Evolutionary conservation across 2,329 filamentous ascomycete species (phyloP).

Genomic region (Peltaster fructicola): DNA sequence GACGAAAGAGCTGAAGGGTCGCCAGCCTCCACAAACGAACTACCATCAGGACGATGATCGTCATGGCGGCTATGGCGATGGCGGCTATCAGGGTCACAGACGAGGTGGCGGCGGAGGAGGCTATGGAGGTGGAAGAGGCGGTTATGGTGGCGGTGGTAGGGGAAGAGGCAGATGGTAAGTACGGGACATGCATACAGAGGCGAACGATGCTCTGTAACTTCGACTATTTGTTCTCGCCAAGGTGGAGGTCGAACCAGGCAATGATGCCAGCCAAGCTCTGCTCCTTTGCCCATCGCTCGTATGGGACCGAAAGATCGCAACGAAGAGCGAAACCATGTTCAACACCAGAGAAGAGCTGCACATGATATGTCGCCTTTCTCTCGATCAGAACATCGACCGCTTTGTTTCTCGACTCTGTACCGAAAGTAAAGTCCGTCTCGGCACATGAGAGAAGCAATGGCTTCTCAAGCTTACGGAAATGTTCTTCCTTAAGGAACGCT

Average conservation of each 20-base stretch:
- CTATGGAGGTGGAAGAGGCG: slow-evolving; percentile 23
- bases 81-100: slow-evolving; percentile 13
- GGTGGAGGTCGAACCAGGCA: too few species aligned
- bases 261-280: slow-evolving; percentile 15
- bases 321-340: slow-evolving; percentile 20
- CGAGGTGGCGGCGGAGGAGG: slow-evolving; percentile 22
- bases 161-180: too few species aligned
- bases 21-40: slow-evolving; percentile 41
- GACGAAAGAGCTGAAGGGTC: slow-evolving; percentile 66
- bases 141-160: slow-evolving; percentile 7
- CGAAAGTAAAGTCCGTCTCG: slow-evolving; percentile 29
- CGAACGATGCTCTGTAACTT: too few species aligned
- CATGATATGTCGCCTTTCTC: slow-evolving; percentile 19
- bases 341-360: slow-evolving; percentile 19
- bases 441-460: slow-evolving; percentile 31
- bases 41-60: slow-evolving; percentile 21
- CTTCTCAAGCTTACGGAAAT: slow-evolving; percentile 25
- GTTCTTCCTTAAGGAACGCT: slow-evolving; percentile 30
- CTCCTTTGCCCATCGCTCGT: slow-evolving; percentile 21
- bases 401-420: slow-evolving; percentile 19
- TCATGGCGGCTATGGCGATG: slow-evolving; percentile 28
- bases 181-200: too few species aligned
- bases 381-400: slow-evolving; percentile 27
- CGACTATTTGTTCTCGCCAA: too few species aligned
- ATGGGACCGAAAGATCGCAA: slow-evolving; percentile 26